These are phyloP conservation scores for Claviceps spartinae DNA, from an alignment of 2,329 filamentous ascomycete species.

Conservation along the genomic window DNA sequence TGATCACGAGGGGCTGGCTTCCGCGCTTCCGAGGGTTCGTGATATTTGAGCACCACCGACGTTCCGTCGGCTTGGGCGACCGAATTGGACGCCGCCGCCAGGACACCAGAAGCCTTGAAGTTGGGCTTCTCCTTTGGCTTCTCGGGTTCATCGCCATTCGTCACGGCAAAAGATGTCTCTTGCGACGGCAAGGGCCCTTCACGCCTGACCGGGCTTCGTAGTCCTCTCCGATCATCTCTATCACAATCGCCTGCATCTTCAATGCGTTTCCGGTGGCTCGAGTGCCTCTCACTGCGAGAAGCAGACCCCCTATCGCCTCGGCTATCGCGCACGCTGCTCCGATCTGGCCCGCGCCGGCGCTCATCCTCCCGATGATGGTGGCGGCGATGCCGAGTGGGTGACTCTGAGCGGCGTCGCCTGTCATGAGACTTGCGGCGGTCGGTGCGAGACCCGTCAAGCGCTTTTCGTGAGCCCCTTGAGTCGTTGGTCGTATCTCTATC, in stretches of 20 bases:
- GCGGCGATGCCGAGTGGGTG: slow-evolving; percentile 8
- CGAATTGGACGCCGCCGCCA: slow-evolving; percentile 79
- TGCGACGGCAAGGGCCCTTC: slow-evolving; percentile 46
- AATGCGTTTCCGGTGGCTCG: slow-evolving; percentile 13
- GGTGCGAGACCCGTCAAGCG: slow-evolving; percentile 12
- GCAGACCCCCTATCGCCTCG: slow-evolving; percentile 13
- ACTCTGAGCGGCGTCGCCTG: slow-evolving; percentile 19
- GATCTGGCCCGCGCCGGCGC: slow-evolving; percentile 12
- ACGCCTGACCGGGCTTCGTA: slow-evolving; percentile 14
- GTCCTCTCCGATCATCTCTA: slow-evolving; percentile 6
- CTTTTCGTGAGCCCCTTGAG: slow-evolving; percentile 9
- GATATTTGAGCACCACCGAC: slow-evolving; percentile 78
- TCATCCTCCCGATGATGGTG: slow-evolving; percentile 10
- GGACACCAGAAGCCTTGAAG: slow-evolving; percentile 62
- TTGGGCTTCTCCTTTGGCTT: slow-evolving; percentile 79
- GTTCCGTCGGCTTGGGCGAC: slow-evolving; percentile 59
- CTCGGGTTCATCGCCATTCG: slow-evolving; percentile 30
- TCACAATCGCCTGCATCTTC: slow-evolving; percentile 10
- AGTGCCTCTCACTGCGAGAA: slow-evolving; percentile 20
- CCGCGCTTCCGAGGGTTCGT: slow-evolving; percentile 85
- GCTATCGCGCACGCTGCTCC: slow-evolving; percentile 9
- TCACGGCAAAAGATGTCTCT: slow-evolving; percentile 43
- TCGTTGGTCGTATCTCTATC: slow-evolving; percentile 8
- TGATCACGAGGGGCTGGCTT: slow-evolving; percentile 66
- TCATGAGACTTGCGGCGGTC: slow-evolving; percentile 18